Evolutionary conservation across 2,329 filamentous ascomycete genomes (phyloP).

Genomic region (Fusarium sp.): DNA sequence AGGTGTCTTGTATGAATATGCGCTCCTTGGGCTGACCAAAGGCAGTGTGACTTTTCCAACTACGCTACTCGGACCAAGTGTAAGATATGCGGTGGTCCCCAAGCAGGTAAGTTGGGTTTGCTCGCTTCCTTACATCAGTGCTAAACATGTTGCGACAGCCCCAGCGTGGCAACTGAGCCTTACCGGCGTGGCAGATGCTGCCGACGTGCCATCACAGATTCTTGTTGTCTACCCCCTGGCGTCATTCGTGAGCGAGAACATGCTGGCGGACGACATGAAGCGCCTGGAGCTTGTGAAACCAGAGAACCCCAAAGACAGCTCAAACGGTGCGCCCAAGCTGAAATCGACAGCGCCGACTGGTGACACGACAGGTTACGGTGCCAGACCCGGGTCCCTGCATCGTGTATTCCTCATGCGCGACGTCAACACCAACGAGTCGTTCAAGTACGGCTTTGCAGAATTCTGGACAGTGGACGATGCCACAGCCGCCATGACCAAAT

Average conservation of each 20-base stretch:
- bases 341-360: constrained; percentile 69
- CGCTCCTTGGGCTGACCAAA: constrained; percentile 26
- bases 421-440: constrained; percentile 76
- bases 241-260: constrained; percentile 76
- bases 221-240: constrained; percentile 80
- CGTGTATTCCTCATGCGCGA: constrained; percentile 84
- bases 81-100: constrained; percentile 52
- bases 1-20: constrained; percentile 14
- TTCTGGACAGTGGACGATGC: constrained; percentile 83
- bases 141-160: constrained; percentile 28
- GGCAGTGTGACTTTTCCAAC: constrained; percentile 56
- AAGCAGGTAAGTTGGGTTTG: constrained; percentile 44
- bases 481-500: constrained; percentile 77
- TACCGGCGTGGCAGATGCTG: constrained; percentile 62
- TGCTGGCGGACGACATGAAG: constrained; percentile 78
- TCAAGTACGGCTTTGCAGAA: constrained; percentile 87
- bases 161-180: constrained; percentile 52
- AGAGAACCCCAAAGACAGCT: constrained; percentile 56
- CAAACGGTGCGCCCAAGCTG: constrained; percentile 64
- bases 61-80: constrained; percentile 53
- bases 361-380: constrained; percentile 73
- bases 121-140: background rate
- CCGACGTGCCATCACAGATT: constrained; percentile 76
- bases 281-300: constrained; percentile 77
- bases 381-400: constrained; percentile 78